Conservation (phyloP, 768 basidiomycete species). For the Coprinellus aureogranulatus region DNA sequence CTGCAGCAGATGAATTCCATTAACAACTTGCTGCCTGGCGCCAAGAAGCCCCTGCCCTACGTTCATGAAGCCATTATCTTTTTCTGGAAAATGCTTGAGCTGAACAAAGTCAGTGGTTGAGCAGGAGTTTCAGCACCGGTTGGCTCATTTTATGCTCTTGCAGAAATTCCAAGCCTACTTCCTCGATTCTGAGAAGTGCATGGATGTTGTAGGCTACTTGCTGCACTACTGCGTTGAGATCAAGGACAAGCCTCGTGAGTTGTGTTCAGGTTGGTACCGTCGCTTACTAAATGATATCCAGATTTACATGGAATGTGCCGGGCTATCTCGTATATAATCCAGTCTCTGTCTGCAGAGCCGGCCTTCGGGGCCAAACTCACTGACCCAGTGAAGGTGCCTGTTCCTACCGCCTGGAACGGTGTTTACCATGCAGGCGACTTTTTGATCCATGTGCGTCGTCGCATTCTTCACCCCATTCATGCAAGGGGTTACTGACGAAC, state of each 20-base stretch:
- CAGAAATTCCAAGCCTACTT: slow-evolving; percentile 91
- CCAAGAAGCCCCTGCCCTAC: slow-evolving; percentile 79
- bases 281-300: slow-evolving; percentile 25
- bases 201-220: slow-evolving; percentile 75
- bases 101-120: slow-evolving; percentile 74
- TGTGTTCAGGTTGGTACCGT: slow-evolving; percentile 1
- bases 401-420: slow-evolving; percentile 77
- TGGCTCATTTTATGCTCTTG: slow-evolving; percentile 3
- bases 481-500: not conserved
- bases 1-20: slow-evolving; percentile 74
- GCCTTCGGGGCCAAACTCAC: slow-evolving; percentile 70
- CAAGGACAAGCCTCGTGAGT: slow-evolving; percentile 89
- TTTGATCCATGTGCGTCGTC: slow-evolving; percentile 69
- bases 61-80: slow-evolving; percentile 76
- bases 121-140: not conserved
- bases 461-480: not conserved
- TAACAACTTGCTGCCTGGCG: slow-evolving; percentile 79
- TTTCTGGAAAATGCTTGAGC: slow-evolving; percentile 89
- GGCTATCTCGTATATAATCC: slow-evolving; percentile 86
- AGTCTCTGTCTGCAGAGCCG: slow-evolving; percentile 83
- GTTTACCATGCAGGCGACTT: slow-evolving; percentile 81
- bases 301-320: slow-evolving; percentile 91
- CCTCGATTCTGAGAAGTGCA: slow-evolving; percentile 74
- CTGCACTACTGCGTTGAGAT: slow-evolving; percentile 81
- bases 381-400: slow-evolving; percentile 57